A percentile compares a stretch with the other conserved stretches of the same genome.
Evolutionary conservation across 2,329 filamentous ascomycete species (phyloP).

Genomic region (Pleomassaria siparia): DNA sequence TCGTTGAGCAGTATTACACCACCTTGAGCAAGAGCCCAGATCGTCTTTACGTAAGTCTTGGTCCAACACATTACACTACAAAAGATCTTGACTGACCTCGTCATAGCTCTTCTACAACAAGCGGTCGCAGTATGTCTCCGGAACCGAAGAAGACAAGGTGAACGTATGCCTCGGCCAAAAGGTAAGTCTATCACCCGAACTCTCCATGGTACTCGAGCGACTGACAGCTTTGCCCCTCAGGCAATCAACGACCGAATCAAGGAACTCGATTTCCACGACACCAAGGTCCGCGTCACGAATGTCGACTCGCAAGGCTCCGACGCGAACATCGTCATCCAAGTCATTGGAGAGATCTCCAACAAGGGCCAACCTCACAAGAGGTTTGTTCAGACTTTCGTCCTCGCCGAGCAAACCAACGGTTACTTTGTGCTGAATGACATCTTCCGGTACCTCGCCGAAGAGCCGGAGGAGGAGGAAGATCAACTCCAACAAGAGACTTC

Average conservation of each 20-base stretch:
- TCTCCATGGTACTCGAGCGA: not conserved
- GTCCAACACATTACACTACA: not conserved
- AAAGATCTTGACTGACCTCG: constrained; percentile 19
- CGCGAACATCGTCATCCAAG: constrained; percentile 94
- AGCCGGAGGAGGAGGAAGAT: constrained; percentile 68
- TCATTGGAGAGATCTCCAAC: constrained; percentile 97
- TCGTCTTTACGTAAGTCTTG: constrained; percentile 70
- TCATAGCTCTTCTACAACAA: constrained; percentile 87
- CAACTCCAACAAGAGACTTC: constrained; percentile 36
- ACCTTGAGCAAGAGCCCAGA: constrained; percentile 92
- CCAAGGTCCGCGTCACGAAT: constrained; percentile 97
- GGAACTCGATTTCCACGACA: constrained; percentile 90
- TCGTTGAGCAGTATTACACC: constrained; percentile 99
- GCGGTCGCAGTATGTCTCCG: constrained; percentile 91
- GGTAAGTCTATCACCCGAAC: constrained; percentile 57
- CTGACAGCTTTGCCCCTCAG: constrained; percentile 49
- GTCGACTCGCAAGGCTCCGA: constrained; percentile 94
- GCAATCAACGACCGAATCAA: constrained; percentile 94
- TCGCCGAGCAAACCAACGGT: constrained; percentile 92
- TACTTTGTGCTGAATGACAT: constrained; percentile 99
- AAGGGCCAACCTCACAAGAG: constrained; percentile 88
- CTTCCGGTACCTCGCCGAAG: constrained; percentile 87
- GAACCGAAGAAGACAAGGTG: constrained; percentile 85
- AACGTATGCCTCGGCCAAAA: constrained; percentile 83
- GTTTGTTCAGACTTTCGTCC: constrained; percentile 96